Evolutionary conservation across 2,329 filamentous ascomycete species (phyloP).

Genomic region (Monascus ruber): DNA sequence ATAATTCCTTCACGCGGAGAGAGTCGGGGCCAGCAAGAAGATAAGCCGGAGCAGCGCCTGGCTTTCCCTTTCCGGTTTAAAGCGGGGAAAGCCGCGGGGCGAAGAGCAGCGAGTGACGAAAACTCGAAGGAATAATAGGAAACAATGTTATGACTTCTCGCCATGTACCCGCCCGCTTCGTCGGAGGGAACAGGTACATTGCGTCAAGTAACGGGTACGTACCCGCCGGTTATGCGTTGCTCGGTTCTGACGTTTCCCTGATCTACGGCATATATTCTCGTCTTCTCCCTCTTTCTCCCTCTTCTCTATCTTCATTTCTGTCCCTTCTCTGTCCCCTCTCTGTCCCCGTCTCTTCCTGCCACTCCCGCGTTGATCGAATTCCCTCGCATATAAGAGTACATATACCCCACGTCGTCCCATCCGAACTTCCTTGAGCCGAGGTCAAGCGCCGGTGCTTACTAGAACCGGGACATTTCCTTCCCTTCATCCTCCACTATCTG

Average conservation of each 20-base stretch:
- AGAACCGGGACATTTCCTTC: not conserved
- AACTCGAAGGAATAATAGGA: constrained; percentile 1
- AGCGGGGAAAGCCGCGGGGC: constrained; percentile 6
- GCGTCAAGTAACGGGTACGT: not conserved
- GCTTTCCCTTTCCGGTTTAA: constrained; percentile 7
- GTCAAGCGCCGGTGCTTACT: not conserved
- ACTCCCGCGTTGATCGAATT: not conserved
- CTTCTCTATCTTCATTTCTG: constrained; percentile 1
- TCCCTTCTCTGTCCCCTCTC: constrained; percentile 8
- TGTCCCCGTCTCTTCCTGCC: not conserved
- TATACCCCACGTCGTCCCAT: not conserved
- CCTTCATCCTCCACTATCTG: not conserved
- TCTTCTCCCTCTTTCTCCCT: not conserved
- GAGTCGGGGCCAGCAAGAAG: constrained; percentile 6
- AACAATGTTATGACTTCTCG: constrained; percentile 1
- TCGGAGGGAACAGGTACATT: constrained; percentile 3
- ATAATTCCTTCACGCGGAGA: no score
- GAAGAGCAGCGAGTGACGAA: constrained; percentile 7
- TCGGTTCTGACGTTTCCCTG: constrained; percentile 5
- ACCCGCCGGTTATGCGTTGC: not conserved
- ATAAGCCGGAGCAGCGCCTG: constrained; percentile 5
- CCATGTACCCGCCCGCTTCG: constrained; percentile 4
- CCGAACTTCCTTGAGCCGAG: not conserved
- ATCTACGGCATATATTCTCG: constrained; percentile 1
- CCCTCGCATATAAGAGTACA: not conserved